Evolutionary conservation across 805 yeast species (phyloP), one percentile per base, ranked within the genome.

Genomic region (Brettanomyces nanus): DNA sequence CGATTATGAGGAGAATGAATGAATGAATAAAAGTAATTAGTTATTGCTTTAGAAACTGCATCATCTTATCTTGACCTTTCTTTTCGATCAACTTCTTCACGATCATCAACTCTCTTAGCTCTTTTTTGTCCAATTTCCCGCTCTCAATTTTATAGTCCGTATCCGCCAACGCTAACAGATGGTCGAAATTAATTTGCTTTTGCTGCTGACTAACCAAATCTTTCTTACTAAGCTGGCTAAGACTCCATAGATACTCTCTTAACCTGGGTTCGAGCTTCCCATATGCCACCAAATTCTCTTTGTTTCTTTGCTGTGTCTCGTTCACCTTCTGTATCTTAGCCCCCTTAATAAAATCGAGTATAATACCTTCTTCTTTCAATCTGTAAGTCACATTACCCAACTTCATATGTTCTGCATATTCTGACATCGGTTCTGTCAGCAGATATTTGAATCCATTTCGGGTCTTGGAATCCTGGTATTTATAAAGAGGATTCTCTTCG

Each of bases 31-130:
- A 28, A 28, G 7, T 28, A 28, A 6, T 28, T 28, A 10, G 17
- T 6, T 33, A 22, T 6, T 39, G 31, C 26, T 62, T 62, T 40
- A 86, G 65, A 53, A 85, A 81, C 31, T 71, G 58, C 45, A 85
- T 36, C 31, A 87, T 56, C 34, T 73, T 70, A 4, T 77, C 85
- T 46, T 72, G 71, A 1, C 95, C 95, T 56, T 83, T 87, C 30
- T 72, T 43, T 45, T 74, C 69, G 56, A 89, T 69, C 36, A 89
- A 59, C 47, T 66, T 62, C 49, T 75, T 79, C 31, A 87, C 71
- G 19, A 73, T 62, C 27, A 64, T 43, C 20, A 84, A 62, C 36
- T 78, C 78, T 3, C 60, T 52, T 1, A 73, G 29, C 45, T 81
- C 89, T 3, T 60, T 56, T 25, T 56, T 48, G 3, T 50, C 21